Evolutionary conservation across 768 basidiomycete species (phyloP), one percentile per base, ranked within the genome.

Genomic region (Serendipita sp.): DNA sequence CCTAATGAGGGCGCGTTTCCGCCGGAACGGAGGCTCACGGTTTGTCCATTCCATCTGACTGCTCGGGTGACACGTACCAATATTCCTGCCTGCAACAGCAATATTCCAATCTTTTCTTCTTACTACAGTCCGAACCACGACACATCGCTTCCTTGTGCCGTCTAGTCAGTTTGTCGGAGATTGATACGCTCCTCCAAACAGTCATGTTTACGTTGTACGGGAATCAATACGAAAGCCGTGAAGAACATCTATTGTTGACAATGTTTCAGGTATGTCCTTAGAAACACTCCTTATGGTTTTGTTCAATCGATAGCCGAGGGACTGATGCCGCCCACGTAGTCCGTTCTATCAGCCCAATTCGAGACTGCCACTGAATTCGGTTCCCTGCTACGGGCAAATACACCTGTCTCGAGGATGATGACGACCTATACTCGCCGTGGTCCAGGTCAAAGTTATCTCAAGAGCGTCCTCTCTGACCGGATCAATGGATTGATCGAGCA

Each of bases 151-250:
- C 90, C 62, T 83, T 99, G 28, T 98, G 96, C 71, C 88, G 96
- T 16, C 88, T 99, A 66, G 96, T 99, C 75, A 92, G 88, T 68
- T 77, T 99, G 45, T 85, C 89, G 54, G 96, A 99, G 78, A 98
- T 99, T 72, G 96, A 99, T 75, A 98, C 96, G 53, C 87, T 99
- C 66, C 84, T 99, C 32, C 96, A 99, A 74, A 99, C 96, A 2
- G 96, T 99, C 75, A 99, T 99, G 96, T 99, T 99, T 77, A 98
- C 96, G 16, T 83, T 99, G 34, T 99, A 98, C 73, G 96, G 96
- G 68, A 95, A 99, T 79, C 95, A 98, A 78, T 95, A 98, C 77
- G 93, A 97, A 78, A 91, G 89, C 73, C 80, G 95, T 70, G 96
- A 99, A 77, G 96, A 99, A 76, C 96, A 99, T 75, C 77, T 99